Conservation (phyloP, 768 basidiomycete genomes). For the Baorangia bicolor region DNA sequence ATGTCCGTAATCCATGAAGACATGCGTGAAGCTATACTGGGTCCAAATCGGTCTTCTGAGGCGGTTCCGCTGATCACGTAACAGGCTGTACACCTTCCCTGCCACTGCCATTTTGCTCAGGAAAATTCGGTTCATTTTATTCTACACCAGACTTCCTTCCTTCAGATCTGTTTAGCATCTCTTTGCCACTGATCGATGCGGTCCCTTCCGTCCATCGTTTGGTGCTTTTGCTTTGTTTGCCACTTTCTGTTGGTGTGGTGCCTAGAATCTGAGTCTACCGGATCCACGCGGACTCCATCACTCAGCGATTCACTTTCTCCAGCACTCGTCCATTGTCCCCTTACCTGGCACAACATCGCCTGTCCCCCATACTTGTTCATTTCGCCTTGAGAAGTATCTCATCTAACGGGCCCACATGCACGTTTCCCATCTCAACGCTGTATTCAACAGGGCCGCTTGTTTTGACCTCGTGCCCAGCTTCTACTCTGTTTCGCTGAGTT, state of each 20-base stretch:
- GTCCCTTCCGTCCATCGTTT: slow-evolving; percentile 10
- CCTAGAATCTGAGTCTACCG: slow-evolving; percentile 19
- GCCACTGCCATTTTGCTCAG: slow-evolving; percentile 18
- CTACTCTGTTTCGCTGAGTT: slow-evolving; percentile 40
- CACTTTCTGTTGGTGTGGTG: slow-evolving; percentile 16
- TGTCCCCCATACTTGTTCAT: slow-evolving; percentile 6
- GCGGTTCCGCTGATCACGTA: slow-evolving; percentile 33
- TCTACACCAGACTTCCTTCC: slow-evolving; percentile 17
- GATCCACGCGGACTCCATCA: slow-evolving; percentile 28
- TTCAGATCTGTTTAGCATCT: slow-evolving; percentile 15
- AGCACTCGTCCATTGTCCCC: slow-evolving; percentile 2
- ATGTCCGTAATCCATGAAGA: background rate
- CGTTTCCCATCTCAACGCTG: slow-evolving; percentile 26
- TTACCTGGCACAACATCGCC: slow-evolving; percentile 6
- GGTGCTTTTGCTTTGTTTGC: slow-evolving; percentile 10
- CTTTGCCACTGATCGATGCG: slow-evolving; percentile 16
- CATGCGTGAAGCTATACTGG: background rate
- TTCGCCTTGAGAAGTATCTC: slow-evolving; percentile 17
- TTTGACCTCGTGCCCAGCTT: slow-evolving; percentile 37
- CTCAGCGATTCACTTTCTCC: slow-evolving; percentile 24
- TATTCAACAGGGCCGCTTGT: slow-evolving; percentile 33
- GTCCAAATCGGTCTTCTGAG: slow-evolving; percentile 17
- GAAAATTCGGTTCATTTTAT: slow-evolving; percentile 17
- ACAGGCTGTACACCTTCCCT: slow-evolving; percentile 22
- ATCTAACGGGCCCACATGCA: slow-evolving; percentile 11